Base-by-base conservation (phyloP, 176 grass and related monocot genomes). In the Microstegium vimineum region DNA sequence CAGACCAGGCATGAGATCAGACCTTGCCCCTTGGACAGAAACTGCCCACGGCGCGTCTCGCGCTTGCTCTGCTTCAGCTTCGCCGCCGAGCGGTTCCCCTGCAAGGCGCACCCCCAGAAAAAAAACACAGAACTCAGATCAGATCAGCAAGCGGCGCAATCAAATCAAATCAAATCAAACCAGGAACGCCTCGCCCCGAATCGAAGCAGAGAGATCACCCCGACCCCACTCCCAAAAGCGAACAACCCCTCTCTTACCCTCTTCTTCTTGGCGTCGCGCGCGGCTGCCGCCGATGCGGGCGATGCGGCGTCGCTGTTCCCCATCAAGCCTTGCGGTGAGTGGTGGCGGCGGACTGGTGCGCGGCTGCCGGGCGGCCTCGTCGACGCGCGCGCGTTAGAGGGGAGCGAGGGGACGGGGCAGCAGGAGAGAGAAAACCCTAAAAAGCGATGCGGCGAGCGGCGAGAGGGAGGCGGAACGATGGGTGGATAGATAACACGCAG, bases 11-110 rank as follows among this genome's bases (percentile, higher is more conserved):
- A 64, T 32, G 57, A 22, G 46, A 83, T 74, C 89, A 70, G 42
- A 99, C 97, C 97, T 96, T 99, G 97, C 33, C 89, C 97, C 86
- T 94, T 92, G 32, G 93, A 94, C 26, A 99, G 93, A 91, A 93
- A 99, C 91, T 99, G 97, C 89, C 88, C 97, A n/a, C 97, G 97
- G 62, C 97, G 85, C 51, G 93, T 94, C 69, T 99, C 97, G 52
- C 94, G 88, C 85, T 99, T 99, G 89, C 85, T 92, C 90, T 96
- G 93, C 87, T 96, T 99, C 83, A 96, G 85, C 86, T 94, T 99
- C 35, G 97, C 97, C 57, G 93, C 90, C 28, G 93, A 87, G 65
- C 97, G 68, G 85, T 90, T 95, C 23, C 83, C 88, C 97, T 99
- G 78, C 52, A 41, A 69, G 38, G 13, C n/a, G 71, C 30, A 23